A percentile compares a stretch with the other conserved stretches of the same genome.
phyloP scores from a whole-genome alignment of 352 stramenopile genomes.

The Thraustochytrium sp. region DNA sequence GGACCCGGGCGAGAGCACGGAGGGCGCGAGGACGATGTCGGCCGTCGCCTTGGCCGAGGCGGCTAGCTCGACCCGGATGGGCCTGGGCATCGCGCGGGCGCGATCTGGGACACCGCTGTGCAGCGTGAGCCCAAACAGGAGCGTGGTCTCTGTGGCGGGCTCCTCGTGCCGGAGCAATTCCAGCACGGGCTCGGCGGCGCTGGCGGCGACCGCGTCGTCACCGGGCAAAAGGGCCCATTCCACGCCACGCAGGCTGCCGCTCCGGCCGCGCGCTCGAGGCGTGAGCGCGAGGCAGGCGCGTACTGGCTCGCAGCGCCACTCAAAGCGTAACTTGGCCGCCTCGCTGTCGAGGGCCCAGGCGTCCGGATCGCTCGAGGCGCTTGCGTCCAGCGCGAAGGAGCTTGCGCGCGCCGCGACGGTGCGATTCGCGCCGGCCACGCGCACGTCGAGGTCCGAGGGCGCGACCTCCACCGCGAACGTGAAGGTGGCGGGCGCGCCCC shows the following conservation, averaged over 20 bases:
- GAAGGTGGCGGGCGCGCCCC: too few species aligned
- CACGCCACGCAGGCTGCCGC: neutral
- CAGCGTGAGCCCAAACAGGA: too few species aligned
- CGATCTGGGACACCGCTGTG: too few species aligned
- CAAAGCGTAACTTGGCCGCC: neutral
- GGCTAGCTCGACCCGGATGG: too few species aligned
- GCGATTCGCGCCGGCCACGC: neutral
- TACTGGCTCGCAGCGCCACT: neutral
- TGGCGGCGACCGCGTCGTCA: neutral
- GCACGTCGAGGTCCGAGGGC: neutral
- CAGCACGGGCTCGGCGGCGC: too few species aligned
- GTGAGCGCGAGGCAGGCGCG: neutral
- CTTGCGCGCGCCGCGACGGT: neutral
- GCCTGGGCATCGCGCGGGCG: too few species aligned
- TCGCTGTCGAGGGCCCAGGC: neutral
- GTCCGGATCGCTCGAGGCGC: neutral
- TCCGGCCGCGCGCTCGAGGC: neutral
- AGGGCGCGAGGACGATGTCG: too few species aligned
- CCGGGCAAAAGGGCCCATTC: neutral
- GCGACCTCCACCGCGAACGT: neutral
- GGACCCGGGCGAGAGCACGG: too few species aligned
- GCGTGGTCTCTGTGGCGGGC: too few species aligned
- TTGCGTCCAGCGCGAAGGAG: neutral
- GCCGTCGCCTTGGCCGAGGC: too few species aligned
- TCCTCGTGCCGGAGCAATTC: too few species aligned